phyloP scores from a whole-genome alignment of 208 protist genomes.

The Vickermania ingenoplastis region DNA sequence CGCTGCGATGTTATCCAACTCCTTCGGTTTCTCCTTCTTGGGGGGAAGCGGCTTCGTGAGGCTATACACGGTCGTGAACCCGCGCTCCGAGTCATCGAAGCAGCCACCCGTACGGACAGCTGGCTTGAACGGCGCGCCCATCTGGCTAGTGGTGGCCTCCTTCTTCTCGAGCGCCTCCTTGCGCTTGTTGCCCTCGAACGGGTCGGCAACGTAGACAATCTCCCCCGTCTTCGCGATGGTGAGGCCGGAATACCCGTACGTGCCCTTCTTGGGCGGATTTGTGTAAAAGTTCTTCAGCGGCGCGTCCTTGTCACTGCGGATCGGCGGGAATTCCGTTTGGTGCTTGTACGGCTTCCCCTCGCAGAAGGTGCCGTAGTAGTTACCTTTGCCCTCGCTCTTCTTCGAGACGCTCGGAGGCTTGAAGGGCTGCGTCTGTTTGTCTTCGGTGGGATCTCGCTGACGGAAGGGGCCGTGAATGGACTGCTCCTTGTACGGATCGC shows the following conservation, averaged over 20 bases:
- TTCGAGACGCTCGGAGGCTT: slow-evolving; percentile 36
- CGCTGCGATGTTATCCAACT: slow-evolving; percentile 10
- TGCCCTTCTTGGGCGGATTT: slow-evolving; percentile 84
- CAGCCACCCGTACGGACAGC: slow-evolving; percentile 50
- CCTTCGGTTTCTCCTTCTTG: slow-evolving; percentile 20
- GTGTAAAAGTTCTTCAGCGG: slow-evolving; percentile 60
- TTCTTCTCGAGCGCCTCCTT: slow-evolving; percentile 25
- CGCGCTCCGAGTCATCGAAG: slow-evolving; percentile 71
- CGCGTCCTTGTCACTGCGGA: slow-evolving; percentile 20
- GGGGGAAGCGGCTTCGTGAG: slow-evolving; percentile 66
- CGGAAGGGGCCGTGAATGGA: slow-evolving; percentile 41
- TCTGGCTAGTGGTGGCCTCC: slow-evolving; percentile 11
- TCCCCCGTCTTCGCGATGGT: slow-evolving; percentile 70
- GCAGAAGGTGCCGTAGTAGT: slow-evolving; percentile 86
- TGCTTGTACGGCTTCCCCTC: slow-evolving; percentile 58
- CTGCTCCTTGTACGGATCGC: slow-evolving; percentile 54
- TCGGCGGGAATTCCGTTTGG: slow-evolving; percentile 70
- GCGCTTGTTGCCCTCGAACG: slow-evolving; percentile 34
- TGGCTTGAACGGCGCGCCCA: slow-evolving; percentile 45
- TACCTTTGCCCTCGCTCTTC: slow-evolving; percentile 75
- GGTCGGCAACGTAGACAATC: slow-evolving; percentile 76
- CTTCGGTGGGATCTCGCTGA: background rate
- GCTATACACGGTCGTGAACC: slow-evolving; percentile 68
- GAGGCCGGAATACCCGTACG: slow-evolving; percentile 77
- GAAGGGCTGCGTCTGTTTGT: slow-evolving; percentile 29